Evolutionary conservation across 176 grass and related monocot species (phyloP).

Genomic region (Ensete glaucum): DNA sequence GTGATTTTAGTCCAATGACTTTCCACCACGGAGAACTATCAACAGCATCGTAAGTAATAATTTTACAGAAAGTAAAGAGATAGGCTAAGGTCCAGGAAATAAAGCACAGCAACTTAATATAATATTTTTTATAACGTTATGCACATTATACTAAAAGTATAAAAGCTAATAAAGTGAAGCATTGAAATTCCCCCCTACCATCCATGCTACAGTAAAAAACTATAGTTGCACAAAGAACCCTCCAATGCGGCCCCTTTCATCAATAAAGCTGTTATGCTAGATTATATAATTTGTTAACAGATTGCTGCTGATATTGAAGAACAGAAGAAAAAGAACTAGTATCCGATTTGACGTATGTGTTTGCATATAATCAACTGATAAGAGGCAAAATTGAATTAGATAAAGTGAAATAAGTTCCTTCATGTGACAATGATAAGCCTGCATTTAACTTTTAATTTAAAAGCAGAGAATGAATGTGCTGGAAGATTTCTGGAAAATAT

Average conservation of each 20-base stretch:
- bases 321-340: not conserved
- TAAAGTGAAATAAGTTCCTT: not conserved
- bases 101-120: too few species aligned
- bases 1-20: not conserved
- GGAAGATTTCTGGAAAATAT: not conserved
- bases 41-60: too few species aligned
- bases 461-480: not conserved
- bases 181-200: not conserved
- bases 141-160: not conserved
- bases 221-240: not conserved
- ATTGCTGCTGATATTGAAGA: not conserved
- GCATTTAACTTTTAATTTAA: not conserved
- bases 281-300: not conserved
- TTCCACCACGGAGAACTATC: not conserved
- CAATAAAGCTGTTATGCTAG: not conserved
- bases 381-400: not conserved
- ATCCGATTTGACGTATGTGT: not conserved
- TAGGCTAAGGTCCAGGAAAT: too few species aligned
- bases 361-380: not conserved
- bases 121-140: too few species aligned
- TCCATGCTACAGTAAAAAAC: not conserved
- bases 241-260: not conserved
- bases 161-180: not conserved
- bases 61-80: too few species aligned
- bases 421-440: not conserved